Evolutionary conservation across 78 protist species (phyloP), one percentile per base, ranked within the genome.

Genomic region (Speleostelium caveatum): DNA sequence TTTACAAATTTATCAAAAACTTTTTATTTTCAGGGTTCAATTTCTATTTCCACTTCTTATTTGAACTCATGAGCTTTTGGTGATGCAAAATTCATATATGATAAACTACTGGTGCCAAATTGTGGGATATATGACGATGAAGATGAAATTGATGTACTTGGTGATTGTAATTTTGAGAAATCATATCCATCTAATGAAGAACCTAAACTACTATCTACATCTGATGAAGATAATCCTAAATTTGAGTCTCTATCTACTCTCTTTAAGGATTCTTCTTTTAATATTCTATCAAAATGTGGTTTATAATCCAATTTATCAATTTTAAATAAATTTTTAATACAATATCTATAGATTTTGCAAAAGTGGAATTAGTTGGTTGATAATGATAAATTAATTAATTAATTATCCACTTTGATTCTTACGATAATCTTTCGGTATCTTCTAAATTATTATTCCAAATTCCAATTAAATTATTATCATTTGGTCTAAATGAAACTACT

Each of bases 401-500:
- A 30, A 45, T 16, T n/a, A 2, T 10, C 45, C 59, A 28, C 36
- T 66, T 7, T 22, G 0, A 51, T 28, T 26, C 89, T 21, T 79
- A 79, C 89, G 75, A 73, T 59, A 83, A 58, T 60, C 73, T 83
- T 68, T 83, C 91, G 39, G 33, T 60, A 39, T 88, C 94, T 24
- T 59, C 80, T 39, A 77, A 38, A 75, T 88, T 80, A 7, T 73
- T 69, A 75, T 88, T 88, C 94, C 94, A 88, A 55, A 88, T 75
- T 26, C 89, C 86, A 73, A 88, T 88, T 12, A 88, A 30, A 59
- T 74, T 88, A 62, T 88, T 78, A 36, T 88, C 94, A 59, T 74
- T 76, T 21, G 77, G 19, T 65, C 94, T 69, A 78, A 88, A 78
- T 2, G 94, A 88, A 17, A 88, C 73, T 17, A 88, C 87, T 8